phyloP scores from a whole-genome alignment of 768 basidiomycete species.

The Podaxis sp. region DNA sequence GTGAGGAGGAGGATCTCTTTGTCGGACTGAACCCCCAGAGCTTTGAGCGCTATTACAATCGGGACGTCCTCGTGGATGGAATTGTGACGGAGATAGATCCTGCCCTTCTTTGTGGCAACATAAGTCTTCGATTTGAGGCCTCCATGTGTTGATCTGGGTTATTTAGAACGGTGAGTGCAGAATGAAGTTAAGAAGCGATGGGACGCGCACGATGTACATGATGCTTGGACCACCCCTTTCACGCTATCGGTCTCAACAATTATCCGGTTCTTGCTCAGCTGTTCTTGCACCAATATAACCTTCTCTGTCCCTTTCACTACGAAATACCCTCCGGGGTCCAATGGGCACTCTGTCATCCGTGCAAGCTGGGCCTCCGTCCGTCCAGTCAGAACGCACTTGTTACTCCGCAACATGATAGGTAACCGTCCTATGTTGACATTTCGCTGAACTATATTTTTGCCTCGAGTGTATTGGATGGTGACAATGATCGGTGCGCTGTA shows the following conservation, averaged over 20 bases:
- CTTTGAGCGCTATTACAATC: constrained; percentile 94
- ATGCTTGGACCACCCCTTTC: constrained; percentile 90
- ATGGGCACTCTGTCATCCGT: constrained; percentile 94
- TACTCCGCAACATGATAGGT: constrained; percentile 96
- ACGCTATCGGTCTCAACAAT: constrained; percentile 93
- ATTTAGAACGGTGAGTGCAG: constrained; percentile 14
- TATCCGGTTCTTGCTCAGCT: constrained; percentile 97
- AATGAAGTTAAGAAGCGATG: neutral
- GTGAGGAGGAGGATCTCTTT: constrained; percentile 96
- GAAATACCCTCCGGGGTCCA: constrained; percentile 99
- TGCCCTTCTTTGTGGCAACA: constrained; percentile 91
- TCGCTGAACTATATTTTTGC: constrained; percentile 82
- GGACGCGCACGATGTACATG: constrained; percentile 85
- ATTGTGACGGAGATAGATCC: constrained; percentile 96
- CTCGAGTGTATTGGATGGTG: constrained; percentile 92
- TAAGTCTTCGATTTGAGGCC: constrained; percentile 97
- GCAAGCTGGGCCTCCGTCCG: constrained; percentile 80
- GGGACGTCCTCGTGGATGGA: constrained; percentile 97
- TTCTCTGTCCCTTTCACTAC: constrained; percentile 99
- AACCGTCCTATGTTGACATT: constrained; percentile 89
- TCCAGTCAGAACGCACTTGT: constrained; percentile 87
- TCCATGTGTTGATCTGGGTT: constrained; percentile 69
- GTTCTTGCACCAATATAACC: constrained; percentile 98
- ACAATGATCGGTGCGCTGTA: constrained; percentile 93
- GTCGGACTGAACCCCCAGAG: constrained; percentile 94